Evolutionary conservation across 331 rosid genomes (phyloP), one percentile per base, ranked within the genome.

Genomic region (Pyracantha coccinea): DNA sequence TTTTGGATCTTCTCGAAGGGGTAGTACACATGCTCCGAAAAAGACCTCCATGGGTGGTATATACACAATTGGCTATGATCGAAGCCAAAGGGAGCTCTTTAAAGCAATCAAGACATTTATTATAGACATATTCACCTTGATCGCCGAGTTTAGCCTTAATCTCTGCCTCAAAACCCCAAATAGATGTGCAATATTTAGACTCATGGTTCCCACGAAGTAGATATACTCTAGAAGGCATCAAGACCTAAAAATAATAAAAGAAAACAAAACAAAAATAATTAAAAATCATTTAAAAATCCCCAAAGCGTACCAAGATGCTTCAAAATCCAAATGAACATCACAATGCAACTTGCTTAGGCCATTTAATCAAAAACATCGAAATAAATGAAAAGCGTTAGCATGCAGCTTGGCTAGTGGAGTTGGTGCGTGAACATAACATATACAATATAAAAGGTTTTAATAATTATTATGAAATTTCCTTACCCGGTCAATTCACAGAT

Each of bases 71-170:
- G 58, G 90, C 87, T 75, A 93, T 78, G 75, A 93, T 80, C 45
- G 97, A 85, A 66, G 98, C 96, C 85, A 93, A 86, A 44, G 98
- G 96, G 71, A 93, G 98, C 75, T 84, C 93, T 85, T 87, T 89
- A 83, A 93, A 93, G 83, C 96, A 87, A 57, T 82, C 87, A 65
- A 91, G 78, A 80, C 90, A 93, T 80, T 86, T 93, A 68, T 81
- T 74, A 81, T 89, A 91, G 57, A 91, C 88, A 23, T 74, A 67
- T 82, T 88, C 93, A 72, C 96, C 89, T 67, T 88, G 91, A 69
- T 85, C 85, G 4, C 96, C 93, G 32, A 76, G 85, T 84, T 93
- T 93, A 67, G 80, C 75, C 84, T 68, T 63, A 53, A 89, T 82
- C 88, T 93, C 98, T 80, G 83, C 83, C 89, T 90, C 89, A 74